A percentile compares a stretch with the other conserved stretches of the same genome.
Evolutionary conservation across 495 filamentous ascomycete species (phyloP).

Genomic region (Penicillium daleae): DNA sequence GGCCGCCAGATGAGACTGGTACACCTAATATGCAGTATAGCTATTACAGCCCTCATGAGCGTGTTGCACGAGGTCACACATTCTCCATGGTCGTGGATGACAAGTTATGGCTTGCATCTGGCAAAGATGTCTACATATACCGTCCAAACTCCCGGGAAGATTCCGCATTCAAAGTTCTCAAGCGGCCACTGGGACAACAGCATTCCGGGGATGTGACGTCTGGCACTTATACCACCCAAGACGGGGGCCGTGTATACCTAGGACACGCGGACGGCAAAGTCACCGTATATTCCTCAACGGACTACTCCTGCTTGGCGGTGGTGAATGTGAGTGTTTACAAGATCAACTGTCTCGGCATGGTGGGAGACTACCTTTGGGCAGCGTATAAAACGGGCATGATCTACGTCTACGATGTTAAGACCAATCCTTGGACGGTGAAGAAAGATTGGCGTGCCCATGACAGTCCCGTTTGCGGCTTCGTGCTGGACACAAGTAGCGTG

Average conservation of each 20-base stretch:
- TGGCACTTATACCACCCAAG: conserved; percentile 70
- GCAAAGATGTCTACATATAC: conserved; percentile 86
- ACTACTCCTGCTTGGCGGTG: conserved; percentile 74
- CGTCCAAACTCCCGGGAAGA: conserved; percentile 69
- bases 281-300: conserved; percentile 78
- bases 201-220: conserved; percentile 86
- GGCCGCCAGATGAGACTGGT: conserved; percentile 78
- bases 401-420: conserved; percentile 83
- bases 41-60: conserved; percentile 64
- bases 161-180: conserved; percentile 69
- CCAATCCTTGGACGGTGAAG: conserved; percentile 82
- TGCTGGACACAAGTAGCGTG: conserved; percentile 78
- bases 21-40: conserved; percentile 69
- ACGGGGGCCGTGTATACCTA: conserved; percentile 83
- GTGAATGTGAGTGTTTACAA: conserved; percentile 92
- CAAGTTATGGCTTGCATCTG: conserved; percentile 84
- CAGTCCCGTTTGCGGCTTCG: conserved; percentile 74
- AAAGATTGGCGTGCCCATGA: conserved; percentile 96
- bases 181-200: conserved; percentile 67
- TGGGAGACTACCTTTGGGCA: conserved; percentile 87
- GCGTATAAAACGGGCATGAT: conserved; percentile 96
- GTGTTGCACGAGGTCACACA: conserved; percentile 79
- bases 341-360: conserved; percentile 84
- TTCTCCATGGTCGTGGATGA: conserved; percentile 83
- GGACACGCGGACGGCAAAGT: conserved; percentile 95